Conservation (phyloP, 805 yeast species). For the Ogataea philodendri region DNA sequence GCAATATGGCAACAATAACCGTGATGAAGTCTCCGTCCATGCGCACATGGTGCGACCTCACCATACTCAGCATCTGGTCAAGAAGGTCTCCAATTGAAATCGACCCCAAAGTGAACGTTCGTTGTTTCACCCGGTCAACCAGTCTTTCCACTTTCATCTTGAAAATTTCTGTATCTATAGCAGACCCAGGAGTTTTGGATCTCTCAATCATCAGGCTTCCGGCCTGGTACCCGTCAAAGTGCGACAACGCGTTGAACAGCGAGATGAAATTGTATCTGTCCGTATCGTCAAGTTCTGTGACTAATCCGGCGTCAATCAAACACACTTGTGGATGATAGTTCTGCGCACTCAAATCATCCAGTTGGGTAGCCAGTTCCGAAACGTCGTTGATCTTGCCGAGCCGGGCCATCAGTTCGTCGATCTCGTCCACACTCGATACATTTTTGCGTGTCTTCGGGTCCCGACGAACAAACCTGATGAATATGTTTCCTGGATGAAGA, state of each 20-base stretch:
- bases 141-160: conserved; percentile 83
- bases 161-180: conserved; percentile 77
- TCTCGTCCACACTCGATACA: conserved; percentile 45
- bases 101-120: conserved; percentile 90
- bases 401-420: conserved; percentile 44
- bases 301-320: conserved; percentile 89
- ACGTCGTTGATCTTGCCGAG: conserved; percentile 37
- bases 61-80: conserved; percentile 87
- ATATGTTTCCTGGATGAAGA: conserved; percentile 93
- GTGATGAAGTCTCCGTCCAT: conserved; percentile 97
- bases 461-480: conserved; percentile 45
- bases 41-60: conserved; percentile 88
- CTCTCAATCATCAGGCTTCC: conserved; percentile 96
- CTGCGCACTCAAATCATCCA: conserved; percentile 42
- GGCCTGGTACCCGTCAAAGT: conserved; percentile 90
- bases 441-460: conserved; percentile 39
- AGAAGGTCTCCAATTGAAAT: conserved; percentile 88
- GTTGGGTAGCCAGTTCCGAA: conserved; percentile 39
- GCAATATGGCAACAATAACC: conserved; percentile 87
- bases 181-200: conserved; percentile 92
- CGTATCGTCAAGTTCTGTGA: conserved; percentile 76
- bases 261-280: conserved; percentile 87
- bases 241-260: conserved; percentile 81
- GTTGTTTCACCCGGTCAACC: conserved; percentile 74
- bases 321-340: conserved; percentile 84